Evolutionary conservation across 176 grass and related monocot genomes (phyloP).

Genomic region (Echinochloa phyllopogon): DNA sequence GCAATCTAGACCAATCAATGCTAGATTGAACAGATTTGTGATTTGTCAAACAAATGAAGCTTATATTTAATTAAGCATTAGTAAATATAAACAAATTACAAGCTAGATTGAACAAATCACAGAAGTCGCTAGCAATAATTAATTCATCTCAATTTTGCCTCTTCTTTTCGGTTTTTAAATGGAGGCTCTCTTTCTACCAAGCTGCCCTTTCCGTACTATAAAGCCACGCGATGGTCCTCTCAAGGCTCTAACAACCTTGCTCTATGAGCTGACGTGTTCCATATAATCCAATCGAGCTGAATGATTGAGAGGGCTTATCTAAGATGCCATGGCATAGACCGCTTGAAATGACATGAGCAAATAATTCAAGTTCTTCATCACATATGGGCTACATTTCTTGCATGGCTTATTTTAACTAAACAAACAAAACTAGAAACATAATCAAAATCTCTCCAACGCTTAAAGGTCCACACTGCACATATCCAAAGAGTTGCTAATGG

Average conservation of each 20-base stretch:
- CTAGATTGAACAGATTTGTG: background rate
- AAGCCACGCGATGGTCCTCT: background rate
- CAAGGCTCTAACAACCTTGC: background rate
- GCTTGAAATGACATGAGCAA: background rate
- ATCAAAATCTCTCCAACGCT: background rate
- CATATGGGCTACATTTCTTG: background rate
- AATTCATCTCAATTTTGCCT: background rate
- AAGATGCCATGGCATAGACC: background rate
- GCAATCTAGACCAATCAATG: background rate
- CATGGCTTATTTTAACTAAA: background rate
- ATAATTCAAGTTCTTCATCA: background rate
- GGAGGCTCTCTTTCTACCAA: background rate
- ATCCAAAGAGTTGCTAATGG: too few species aligned
- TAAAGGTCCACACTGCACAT: too few species aligned
- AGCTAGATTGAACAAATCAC: background rate
- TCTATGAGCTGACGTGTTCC: background rate
- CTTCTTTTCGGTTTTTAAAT: background rate
- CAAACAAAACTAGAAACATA: background rate
- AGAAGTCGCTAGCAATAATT: background rate
- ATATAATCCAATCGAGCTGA: background rate
- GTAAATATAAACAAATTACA: background rate
- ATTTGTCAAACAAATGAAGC: background rate
- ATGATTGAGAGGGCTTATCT: background rate
- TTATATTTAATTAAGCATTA: background rate
- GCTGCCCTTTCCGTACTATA: background rate